Evolutionary conservation across 2,329 filamentous ascomycete genomes (phyloP).

Genomic region (Epichloe glyceriae): DNA sequence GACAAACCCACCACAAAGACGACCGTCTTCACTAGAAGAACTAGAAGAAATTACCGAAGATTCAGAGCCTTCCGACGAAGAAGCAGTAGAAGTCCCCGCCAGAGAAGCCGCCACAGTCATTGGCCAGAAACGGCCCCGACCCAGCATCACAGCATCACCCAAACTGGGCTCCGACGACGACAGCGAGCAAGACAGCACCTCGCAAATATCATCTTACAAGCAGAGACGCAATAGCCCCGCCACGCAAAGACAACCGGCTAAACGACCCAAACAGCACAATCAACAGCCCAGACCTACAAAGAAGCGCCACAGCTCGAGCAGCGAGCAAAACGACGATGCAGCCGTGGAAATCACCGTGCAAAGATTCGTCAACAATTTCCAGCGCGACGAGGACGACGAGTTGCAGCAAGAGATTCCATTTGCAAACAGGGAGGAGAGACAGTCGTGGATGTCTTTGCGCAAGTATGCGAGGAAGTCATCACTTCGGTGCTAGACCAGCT

Average conservation of each 20-base stretch:
- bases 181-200: conserved; percentile 9
- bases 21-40: background rate
- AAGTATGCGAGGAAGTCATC: conserved; percentile 49
- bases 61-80: conserved; percentile 14
- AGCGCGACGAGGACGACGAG: conserved; percentile 29
- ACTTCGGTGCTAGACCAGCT: conserved; percentile 35
- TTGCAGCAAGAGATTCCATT: conserved; percentile 40
- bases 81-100: conserved; percentile 31
- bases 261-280: conserved; percentile 2
- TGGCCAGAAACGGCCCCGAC: conserved; percentile 30
- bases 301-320: conserved; percentile 12
- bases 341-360: conserved; percentile 46
- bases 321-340: conserved; percentile 13
- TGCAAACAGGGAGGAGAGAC: conserved; percentile 43
- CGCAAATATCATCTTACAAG: background rate
- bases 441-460: conserved; percentile 46
- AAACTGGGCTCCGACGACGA: conserved; percentile 27
- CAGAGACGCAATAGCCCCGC: conserved; percentile 25
- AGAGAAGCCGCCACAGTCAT: conserved; percentile 29
- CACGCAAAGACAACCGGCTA: conserved; percentile 26
- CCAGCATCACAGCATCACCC: conserved; percentile 24
- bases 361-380: conserved; percentile 38
- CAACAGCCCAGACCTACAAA: conserved; percentile 10
- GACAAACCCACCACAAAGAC: background rate
- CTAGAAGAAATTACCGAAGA: background rate